These are phyloP conservation scores for Mimosa pudica DNA, from an alignment of 306 rosid species.

Conservation along the genomic window DNA sequence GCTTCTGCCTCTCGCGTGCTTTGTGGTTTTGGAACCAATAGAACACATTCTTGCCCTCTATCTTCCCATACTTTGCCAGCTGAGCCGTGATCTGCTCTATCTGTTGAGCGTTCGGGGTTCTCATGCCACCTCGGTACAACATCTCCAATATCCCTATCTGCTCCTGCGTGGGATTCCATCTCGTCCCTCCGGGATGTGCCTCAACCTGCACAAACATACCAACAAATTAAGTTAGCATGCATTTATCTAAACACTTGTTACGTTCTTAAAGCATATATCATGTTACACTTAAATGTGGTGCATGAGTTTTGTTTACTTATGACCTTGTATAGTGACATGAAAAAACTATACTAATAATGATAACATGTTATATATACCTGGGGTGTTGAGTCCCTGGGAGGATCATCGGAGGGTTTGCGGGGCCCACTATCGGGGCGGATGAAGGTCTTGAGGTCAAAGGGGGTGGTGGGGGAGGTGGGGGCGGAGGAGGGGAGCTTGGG, in stretches of 20 bases:
- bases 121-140: constrained; percentile 84
- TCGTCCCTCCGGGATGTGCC: constrained; percentile 88
- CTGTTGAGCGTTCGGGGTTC: constrained; percentile 94
- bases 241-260: too few relatives aligned
- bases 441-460: constrained; percentile 91
- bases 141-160: constrained; percentile 93
- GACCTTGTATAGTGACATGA: too few relatives aligned
- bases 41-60: constrained; percentile 95
- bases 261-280: neutral
- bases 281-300: too few relatives aligned
- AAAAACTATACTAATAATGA: too few relatives aligned
- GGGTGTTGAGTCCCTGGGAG: constrained; percentile 46
- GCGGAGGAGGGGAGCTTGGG: constrained; percentile 47
- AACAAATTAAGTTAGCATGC: too few relatives aligned
- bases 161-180: constrained; percentile 99
- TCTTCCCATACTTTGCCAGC: constrained; percentile 87
- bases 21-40: constrained; percentile 99
- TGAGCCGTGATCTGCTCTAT: constrained; percentile 86
- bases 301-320: too few relatives aligned
- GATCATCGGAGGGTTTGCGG: constrained; percentile 41
- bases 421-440: constrained; percentile 74
- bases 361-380: neutral
- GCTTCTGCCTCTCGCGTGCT: constrained; percentile 96
- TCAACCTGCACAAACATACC: constrained; percentile 56
- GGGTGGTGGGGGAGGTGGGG: constrained; percentile 19